Percentiles rank a stretch among this genome's conserved stretches.
These are phyloP conservation scores for Endothia cerciana DNA, from an alignment of 2,329 filamentous ascomycete genomes.

Conservation along the genomic window DNA sequence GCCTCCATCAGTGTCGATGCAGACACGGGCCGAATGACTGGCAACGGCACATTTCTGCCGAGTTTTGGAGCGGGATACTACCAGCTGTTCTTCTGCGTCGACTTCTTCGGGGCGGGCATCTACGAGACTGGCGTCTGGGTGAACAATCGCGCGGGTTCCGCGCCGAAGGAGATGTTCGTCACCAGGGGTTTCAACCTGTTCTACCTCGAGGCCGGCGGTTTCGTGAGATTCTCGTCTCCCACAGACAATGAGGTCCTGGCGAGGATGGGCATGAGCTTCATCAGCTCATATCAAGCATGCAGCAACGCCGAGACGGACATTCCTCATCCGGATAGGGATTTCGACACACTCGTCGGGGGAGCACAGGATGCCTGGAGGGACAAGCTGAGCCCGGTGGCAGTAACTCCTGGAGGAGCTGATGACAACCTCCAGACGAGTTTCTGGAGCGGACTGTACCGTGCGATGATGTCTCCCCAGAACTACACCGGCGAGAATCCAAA, in stretches of 20 bases:
- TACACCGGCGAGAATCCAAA: slow-evolving; percentile 68
- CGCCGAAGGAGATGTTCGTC: slow-evolving; percentile 43
- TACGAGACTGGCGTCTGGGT: slow-evolving; percentile 45
- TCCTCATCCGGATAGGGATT: slow-evolving; percentile 60
- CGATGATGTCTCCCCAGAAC: slow-evolving; percentile 67
- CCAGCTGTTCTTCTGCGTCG: slow-evolving; percentile 61
- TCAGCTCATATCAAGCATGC: slow-evolving; percentile 65
- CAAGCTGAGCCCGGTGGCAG: slow-evolving; percentile 57
- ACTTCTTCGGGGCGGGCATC: slow-evolving; percentile 53
- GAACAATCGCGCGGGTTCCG: slow-evolving; percentile 44
- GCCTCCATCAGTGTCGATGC: slow-evolving; percentile 54
- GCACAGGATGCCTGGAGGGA: slow-evolving; percentile 60
- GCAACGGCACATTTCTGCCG: slow-evolving; percentile 61
- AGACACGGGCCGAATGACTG: slow-evolving; percentile 56
- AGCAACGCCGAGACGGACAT: slow-evolving; percentile 65
- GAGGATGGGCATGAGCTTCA: slow-evolving; percentile 67
- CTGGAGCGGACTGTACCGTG: slow-evolving; percentile 65
- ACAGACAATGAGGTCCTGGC: slow-evolving; percentile 55
- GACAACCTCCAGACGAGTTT: slow-evolving; percentile 59
- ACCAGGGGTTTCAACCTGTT: slow-evolving; percentile 48
- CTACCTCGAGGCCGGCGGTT: slow-evolving; percentile 54
- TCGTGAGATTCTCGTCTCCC: slow-evolving; percentile 55
- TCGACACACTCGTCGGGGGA: slow-evolving; percentile 52
- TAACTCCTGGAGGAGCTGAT: slow-evolving; percentile 54
- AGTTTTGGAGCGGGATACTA: slow-evolving; percentile 66